A percentile compares a stretch with the other conserved stretches of the same genome.
These are phyloP conservation scores for Mesembryanthemum crystallinum DNA, from an alignment of 148 eudicot genomes.

Conservation along the genomic window DNA sequence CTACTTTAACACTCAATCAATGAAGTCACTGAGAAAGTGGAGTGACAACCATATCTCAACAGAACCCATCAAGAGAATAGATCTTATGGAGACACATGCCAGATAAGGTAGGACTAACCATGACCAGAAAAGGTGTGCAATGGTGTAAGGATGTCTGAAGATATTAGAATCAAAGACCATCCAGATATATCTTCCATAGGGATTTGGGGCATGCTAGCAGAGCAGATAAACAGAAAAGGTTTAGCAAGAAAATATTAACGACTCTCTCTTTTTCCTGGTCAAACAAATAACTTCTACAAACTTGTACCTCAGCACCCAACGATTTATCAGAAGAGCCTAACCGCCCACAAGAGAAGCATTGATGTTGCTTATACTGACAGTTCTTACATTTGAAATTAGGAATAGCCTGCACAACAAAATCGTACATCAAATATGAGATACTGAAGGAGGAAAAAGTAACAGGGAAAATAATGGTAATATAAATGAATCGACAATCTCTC, in stretches of 20 bases:
- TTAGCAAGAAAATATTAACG: background rate
- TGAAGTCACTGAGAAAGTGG: background rate
- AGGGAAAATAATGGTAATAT: slow-evolving; percentile 9
- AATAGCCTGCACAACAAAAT: slow-evolving; percentile 44
- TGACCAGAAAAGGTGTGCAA: background rate
- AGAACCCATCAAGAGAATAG: background rate
- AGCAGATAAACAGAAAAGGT: background rate
- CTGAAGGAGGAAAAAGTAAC: background rate
- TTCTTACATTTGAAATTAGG: slow-evolving; percentile 57
- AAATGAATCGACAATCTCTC: background rate
- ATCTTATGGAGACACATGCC: background rate
- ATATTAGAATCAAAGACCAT: background rate
- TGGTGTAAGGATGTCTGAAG: background rate
- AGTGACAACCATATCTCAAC: background rate
- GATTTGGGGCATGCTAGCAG: background rate
- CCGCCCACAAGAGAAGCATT: slow-evolving; percentile 77
- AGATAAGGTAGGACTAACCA: background rate
- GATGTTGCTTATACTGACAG: slow-evolving; percentile 71
- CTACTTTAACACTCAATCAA: background rate
- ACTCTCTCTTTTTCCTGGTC: background rate
- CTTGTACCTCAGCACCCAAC: slow-evolving; percentile 68
- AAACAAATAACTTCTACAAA: background rate
- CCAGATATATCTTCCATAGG: background rate
- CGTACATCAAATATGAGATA: slow-evolving; percentile 5
- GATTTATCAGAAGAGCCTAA: slow-evolving; percentile 86